Evolutionary conservation across 164 flowering plant genomes (phyloP).

Genomic region (Saururus chinensis): DNA sequence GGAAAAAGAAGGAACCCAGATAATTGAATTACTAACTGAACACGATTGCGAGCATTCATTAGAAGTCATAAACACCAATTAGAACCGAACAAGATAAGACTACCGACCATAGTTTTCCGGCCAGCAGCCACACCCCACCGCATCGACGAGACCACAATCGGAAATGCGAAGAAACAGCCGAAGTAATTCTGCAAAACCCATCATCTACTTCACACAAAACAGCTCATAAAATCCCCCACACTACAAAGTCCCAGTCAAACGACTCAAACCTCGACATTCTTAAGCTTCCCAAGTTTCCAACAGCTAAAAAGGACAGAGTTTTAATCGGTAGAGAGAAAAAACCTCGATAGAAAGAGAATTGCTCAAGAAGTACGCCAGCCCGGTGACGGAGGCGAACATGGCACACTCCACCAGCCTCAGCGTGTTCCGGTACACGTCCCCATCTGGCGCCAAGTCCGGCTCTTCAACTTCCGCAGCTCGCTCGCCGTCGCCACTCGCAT

Average conservation of each 20-base stretch:
- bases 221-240: no score
- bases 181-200: slow-evolving; percentile 60
- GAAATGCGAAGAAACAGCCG: slow-evolving; percentile 87
- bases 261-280: no score
- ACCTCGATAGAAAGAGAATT: slow-evolving; percentile 85
- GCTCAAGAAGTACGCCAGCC: slow-evolving; percentile 63
- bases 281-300: no score
- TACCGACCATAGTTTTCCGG: slow-evolving; percentile 78
- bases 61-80: not conserved
- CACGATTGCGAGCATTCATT: not conserved
- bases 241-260: no score
- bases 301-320: not conserved
- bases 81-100: not conserved
- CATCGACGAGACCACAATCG: slow-evolving; percentile 76
- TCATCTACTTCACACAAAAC: not conserved
- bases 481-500: not conserved
- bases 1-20: not conserved
- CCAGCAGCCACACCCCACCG: slow-evolving; percentile 92
- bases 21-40: not conserved
- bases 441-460: slow-evolving; percentile 35
- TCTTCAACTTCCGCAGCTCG: not conserved
- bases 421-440: slow-evolving; percentile 51
- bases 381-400: slow-evolving; percentile 89
- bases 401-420: slow-evolving; percentile 86
- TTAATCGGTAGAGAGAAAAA: not conserved